These are phyloP conservation scores for Fomitopsis palustris DNA, from an alignment of 1,284 basidiomycete species.

Conservation along the genomic window DNA sequence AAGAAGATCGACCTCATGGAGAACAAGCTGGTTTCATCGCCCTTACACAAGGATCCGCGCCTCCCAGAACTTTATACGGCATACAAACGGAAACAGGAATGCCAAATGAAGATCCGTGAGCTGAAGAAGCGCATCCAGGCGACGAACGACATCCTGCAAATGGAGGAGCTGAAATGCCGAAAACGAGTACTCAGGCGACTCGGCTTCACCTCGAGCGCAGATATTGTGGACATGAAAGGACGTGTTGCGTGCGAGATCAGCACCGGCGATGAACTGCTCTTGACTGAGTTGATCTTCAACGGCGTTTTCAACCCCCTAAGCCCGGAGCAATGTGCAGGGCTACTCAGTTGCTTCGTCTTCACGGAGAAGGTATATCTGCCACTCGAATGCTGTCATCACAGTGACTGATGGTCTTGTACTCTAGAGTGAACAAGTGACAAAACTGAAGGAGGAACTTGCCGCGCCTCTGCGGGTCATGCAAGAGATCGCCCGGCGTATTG, in stretches of 20 bases:
- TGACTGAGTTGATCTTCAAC: constrained; percentile 98
- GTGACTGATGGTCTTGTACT: background rate
- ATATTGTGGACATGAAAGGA: constrained; percentile 98
- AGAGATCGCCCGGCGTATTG: constrained; percentile 92
- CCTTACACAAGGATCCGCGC: constrained; percentile 71
- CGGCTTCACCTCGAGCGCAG: constrained; percentile 85
- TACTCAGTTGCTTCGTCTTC: constrained; percentile 97
- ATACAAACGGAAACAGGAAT: constrained; percentile 77
- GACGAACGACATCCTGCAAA: constrained; percentile 91
- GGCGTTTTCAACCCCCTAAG: constrained; percentile 90
- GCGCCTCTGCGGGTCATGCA: constrained; percentile 92
- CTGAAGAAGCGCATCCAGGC: constrained; percentile 85
- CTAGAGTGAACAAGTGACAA: constrained; percentile 85
- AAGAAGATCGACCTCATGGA: constrained; percentile 93
- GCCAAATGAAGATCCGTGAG: constrained; percentile 66
- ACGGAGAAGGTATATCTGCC: constrained; percentile 75
- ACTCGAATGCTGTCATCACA: background rate
- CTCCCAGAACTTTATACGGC: constrained; percentile 78
- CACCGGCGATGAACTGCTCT: constrained; percentile 92
- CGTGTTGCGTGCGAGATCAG: constrained; percentile 98
- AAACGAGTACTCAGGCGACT: constrained; percentile 92
- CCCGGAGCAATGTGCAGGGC: constrained; percentile 90
- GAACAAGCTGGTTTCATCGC: constrained; percentile 72
- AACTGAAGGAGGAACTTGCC: constrained; percentile 90
- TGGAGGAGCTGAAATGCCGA: constrained; percentile 95